Conservation (phyloP, 192 early-diverging fungal species). For the Backusella mclennaniae region DNA sequence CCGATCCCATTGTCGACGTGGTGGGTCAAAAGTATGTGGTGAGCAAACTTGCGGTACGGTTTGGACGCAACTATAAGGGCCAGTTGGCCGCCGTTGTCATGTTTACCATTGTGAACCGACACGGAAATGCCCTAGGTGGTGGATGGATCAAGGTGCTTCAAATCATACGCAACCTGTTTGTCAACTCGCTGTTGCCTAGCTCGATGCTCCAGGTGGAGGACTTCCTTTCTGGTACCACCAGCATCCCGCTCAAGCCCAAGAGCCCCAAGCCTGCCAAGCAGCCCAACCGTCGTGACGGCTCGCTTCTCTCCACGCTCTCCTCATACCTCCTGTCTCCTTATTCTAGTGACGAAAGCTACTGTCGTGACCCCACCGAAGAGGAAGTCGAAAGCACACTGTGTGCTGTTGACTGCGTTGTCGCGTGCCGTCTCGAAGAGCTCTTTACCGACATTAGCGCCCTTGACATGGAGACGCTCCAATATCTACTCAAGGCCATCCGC, state of each 20-base stretch:
- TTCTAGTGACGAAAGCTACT: slow-evolving; percentile 48
- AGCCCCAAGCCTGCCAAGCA: slow-evolving; percentile 34
- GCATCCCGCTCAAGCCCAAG: slow-evolving; percentile 61
- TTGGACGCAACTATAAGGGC: slow-evolving; percentile 87
- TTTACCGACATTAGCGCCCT: slow-evolving; percentile 73
- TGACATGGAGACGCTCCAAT: slow-evolving; percentile 60
- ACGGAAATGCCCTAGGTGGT: slow-evolving; percentile 63
- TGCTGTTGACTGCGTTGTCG: slow-evolving; percentile 64
- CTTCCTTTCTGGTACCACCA: slow-evolving; percentile 65
- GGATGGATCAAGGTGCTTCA: slow-evolving; percentile 76
- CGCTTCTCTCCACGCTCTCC: slow-evolving; percentile 74
- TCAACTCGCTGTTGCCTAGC: slow-evolving; percentile 70
- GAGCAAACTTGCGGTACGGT: slow-evolving; percentile 71
- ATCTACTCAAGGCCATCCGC: slow-evolving; percentile 58
- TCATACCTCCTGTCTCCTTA: slow-evolving; percentile 72
- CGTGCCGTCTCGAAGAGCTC: slow-evolving; percentile 70
- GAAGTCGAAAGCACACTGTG: slow-evolving; percentile 66
- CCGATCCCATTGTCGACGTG: slow-evolving; percentile 48
- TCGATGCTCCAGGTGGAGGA: slow-evolving; percentile 70
- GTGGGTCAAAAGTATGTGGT: slow-evolving; percentile 49
- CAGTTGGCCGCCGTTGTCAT: slow-evolving; percentile 89
- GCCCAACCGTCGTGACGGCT: slow-evolving; percentile 51
- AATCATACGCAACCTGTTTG: slow-evolving; percentile 75
- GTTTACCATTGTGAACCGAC: slow-evolving; percentile 70
- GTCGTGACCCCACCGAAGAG: slow-evolving; percentile 66